These are phyloP conservation scores for Hydrangea macrophylla DNA, from an alignment of 148 eudicot genomes.

Conservation along the genomic window DNA sequence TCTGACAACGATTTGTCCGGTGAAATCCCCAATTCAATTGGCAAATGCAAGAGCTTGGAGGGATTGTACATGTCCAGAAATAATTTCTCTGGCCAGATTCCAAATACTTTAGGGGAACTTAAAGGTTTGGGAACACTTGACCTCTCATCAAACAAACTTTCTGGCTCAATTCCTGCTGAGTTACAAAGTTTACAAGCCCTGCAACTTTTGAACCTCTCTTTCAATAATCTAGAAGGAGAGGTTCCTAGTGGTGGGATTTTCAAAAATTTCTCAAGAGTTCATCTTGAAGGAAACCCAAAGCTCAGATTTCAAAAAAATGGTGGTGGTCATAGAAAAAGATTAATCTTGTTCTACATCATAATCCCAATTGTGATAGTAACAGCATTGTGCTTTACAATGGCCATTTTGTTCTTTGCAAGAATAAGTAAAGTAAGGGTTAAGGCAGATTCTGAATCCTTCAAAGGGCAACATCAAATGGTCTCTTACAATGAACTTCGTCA, in stretches of 20 bases:
- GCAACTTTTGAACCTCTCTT: constrained; percentile 26
- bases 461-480: constrained; percentile 3
- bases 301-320: constrained; percentile 12
- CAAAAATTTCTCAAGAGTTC: constrained; percentile 10
- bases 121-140: constrained; percentile 19
- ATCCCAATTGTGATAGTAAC: background rate
- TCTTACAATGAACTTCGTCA: constrained; percentile 39
- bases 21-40: constrained; percentile 39
- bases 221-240: constrained; percentile 26
- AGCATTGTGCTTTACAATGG: background rate
- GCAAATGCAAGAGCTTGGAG: constrained; percentile 44
- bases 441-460: background rate
- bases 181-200: constrained; percentile 9
- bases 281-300: constrained; percentile 24
- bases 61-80: constrained; percentile 32
- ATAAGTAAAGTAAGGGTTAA: constrained; percentile 10
- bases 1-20: constrained; percentile 41
- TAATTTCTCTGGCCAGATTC: constrained; percentile 39
- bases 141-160: constrained; percentile 21
- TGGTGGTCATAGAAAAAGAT: background rate
- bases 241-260: constrained; percentile 27
- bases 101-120: constrained; percentile 32
- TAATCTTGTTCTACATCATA: background rate
- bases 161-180: constrained; percentile 13
- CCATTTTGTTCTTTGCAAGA: background rate